Evolutionary conservation across 441 rosid genomes (phyloP), one percentile per base, ranked within the genome.

Genomic region (Eruca vesicaria): DNA sequence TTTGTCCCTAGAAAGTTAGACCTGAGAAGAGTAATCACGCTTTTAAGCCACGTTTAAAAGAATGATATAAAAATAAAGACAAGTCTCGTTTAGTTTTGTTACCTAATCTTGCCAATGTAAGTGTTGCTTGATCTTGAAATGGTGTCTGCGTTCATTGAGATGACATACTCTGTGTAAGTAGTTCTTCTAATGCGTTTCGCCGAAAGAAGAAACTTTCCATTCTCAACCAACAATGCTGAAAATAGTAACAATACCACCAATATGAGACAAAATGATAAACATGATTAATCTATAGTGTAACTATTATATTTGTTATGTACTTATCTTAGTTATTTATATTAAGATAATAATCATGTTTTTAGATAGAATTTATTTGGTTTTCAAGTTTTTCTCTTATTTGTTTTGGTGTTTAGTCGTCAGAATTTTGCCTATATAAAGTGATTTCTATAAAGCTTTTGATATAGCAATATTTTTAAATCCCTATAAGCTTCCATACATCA

Each of bases 1-100:
- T 89, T 94, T 29, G 98, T 94, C 33, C 97, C 98, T 0, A 94
- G 90, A 80, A 94, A 94, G 80, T 92, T 94, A 45, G 98, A 94
- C 91, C 98, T 94, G 86, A 59, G 65, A 35, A 62, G 63, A 67
- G 57, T 21, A 28, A 11, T 66, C 18, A 58, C 4, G 4, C 6
- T 2, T n/a, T n/a, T 33, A 29, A 52, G 55, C 55, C 26, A 16
- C 5, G 55, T 0, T 50, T 50, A 16, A 2, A 16, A 55, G 31
- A 62, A 29, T 52, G 23, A 16, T 14, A 0, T 2, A 21, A 20
- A 45, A 15, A 45, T 2, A 0, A 11, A 29, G 48, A 21, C 7
- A 60, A 35, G 8, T 9, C 2, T 20, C 16, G 8, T 53, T 16
- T 16, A 3, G 33, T 12, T 21, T 18, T 52, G 18, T 57, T 61